Conservation (phyloP, 2,329 filamentous ascomycete species). For the Davidsoniella eucalypti region DNA sequence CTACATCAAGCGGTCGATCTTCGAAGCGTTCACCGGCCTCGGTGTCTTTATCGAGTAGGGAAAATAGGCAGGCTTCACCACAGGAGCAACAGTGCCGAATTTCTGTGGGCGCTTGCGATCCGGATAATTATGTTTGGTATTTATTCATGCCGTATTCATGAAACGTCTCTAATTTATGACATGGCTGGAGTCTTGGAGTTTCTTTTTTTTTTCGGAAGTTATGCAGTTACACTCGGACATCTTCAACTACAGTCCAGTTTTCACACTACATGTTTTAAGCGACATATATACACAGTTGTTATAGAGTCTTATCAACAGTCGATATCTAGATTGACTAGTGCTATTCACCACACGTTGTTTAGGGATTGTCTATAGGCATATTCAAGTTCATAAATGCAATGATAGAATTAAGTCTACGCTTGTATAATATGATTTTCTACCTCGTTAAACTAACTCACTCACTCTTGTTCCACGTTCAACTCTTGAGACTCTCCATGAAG, state of each 20-base stretch:
- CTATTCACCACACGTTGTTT: no score
- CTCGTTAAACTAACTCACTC: not conserved
- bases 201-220: not conserved
- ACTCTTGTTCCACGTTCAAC: not conserved
- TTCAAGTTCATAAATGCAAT: no score
- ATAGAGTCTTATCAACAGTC: not conserved
- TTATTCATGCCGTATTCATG: not conserved
- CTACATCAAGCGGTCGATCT: slow-evolving; percentile 65
- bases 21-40: slow-evolving; percentile 79
- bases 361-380: no score
- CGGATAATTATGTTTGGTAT: not conserved
- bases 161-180: not conserved
- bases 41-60: slow-evolving; percentile 80
- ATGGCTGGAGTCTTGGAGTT: slow-evolving; percentile 1
- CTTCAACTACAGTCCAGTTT: no score
- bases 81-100: not conserved
- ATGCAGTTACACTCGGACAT: no score
- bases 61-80: slow-evolving; percentile 23
- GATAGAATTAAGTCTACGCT: no score
- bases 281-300: not conserved
- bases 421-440: no score
- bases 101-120: not conserved
- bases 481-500: not conserved
- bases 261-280: no score
- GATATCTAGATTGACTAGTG: not conserved